Conservation (phyloP, 352 stramenopile genomes). For the Globisporangium lucens region DNA sequence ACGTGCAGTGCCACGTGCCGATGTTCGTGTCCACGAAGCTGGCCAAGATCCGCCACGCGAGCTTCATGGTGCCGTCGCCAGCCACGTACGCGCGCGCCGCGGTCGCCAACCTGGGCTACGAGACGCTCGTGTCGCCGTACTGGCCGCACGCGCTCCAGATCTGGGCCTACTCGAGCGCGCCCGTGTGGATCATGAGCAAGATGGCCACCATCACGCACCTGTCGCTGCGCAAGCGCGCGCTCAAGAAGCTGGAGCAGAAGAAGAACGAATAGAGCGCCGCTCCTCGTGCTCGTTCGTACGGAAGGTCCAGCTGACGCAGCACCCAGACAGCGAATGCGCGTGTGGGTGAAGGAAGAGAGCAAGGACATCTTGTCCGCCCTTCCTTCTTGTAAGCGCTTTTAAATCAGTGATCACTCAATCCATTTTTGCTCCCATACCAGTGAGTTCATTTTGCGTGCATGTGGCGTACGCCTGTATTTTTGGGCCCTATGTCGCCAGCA, state of each 20-base stretch:
- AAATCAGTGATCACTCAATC: neutral
- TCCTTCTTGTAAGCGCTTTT: neutral
- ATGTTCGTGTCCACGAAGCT: conserved; percentile 99
- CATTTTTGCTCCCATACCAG: neutral
- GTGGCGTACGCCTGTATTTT: too few relatives aligned
- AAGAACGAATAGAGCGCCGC: conserved; percentile 62
- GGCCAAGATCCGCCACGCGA: conserved; percentile 96
- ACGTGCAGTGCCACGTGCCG: conserved; percentile 97
- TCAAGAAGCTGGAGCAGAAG: conserved; percentile 88
- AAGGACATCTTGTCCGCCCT: neutral
- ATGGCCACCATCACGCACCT: conserved; percentile 73
- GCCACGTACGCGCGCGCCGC: conserved; percentile 89
- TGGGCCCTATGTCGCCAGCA: too few relatives aligned
- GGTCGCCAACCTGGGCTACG: conserved; percentile 92
- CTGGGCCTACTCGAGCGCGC: conserved; percentile 90
- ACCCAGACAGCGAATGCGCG: neutral
- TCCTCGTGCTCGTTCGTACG: neutral
- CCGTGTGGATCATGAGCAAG: conserved; percentile 82
- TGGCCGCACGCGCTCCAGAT: conserved; percentile 96
- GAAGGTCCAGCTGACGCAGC: neutral
- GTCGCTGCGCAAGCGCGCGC: conserved; percentile 76
- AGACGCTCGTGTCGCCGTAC: conserved; percentile 92
- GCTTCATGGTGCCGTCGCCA: conserved; percentile 91
- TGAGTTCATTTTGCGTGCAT: neutral
- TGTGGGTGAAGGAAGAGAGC: neutral